Evolutionary conservation across 371 early-diverging fungal genomes (phyloP).

Genomic region (Mortierella sp.): DNA sequence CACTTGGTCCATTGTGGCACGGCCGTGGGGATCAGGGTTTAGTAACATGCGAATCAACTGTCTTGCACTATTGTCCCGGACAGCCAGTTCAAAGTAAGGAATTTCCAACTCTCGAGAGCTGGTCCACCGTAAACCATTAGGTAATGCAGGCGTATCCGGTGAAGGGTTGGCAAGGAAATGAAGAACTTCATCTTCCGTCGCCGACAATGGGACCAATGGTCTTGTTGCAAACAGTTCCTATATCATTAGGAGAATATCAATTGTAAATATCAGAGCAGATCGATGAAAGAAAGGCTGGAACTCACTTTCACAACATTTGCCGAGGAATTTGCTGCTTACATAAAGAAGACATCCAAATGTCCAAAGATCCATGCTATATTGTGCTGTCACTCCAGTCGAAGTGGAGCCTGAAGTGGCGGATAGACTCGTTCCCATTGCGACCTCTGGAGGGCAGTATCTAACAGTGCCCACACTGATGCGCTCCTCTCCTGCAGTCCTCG

Average conservation of each 20-base stretch:
- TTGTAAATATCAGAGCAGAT: neutral
- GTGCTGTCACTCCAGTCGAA: constrained; percentile 28
- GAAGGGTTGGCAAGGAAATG: constrained; percentile 46
- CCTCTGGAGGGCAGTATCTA: constrained; percentile 49
- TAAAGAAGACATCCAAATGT: constrained; percentile 52
- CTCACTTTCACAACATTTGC: too few relatives aligned
- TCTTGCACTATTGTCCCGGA: constrained; percentile 30
- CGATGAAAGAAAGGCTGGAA: neutral
- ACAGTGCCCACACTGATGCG: constrained; percentile 48
- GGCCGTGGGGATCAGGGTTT: constrained; percentile 32
- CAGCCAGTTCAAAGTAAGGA: constrained; percentile 44
- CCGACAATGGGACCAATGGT: constrained; percentile 32
- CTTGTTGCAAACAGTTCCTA: constrained; percentile 48
- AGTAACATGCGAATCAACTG: constrained; percentile 36
- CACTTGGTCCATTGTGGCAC: constrained; percentile 37
- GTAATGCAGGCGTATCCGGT: constrained; percentile 23
- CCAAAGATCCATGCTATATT: constrained; percentile 53
- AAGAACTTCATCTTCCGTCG: constrained; percentile 23
- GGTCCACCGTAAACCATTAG: constrained; percentile 33
- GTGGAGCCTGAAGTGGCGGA: neutral
- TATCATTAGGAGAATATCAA: neutral
- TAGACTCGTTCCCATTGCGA: constrained; percentile 12
- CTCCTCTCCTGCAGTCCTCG: constrained; percentile 43
- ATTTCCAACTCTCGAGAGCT: constrained; percentile 31
- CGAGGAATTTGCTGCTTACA: constrained; percentile 20